Evolutionary conservation across 2,329 filamentous ascomycete genomes (phyloP).

Genomic region (Pseudodiploospora longispora): DNA sequence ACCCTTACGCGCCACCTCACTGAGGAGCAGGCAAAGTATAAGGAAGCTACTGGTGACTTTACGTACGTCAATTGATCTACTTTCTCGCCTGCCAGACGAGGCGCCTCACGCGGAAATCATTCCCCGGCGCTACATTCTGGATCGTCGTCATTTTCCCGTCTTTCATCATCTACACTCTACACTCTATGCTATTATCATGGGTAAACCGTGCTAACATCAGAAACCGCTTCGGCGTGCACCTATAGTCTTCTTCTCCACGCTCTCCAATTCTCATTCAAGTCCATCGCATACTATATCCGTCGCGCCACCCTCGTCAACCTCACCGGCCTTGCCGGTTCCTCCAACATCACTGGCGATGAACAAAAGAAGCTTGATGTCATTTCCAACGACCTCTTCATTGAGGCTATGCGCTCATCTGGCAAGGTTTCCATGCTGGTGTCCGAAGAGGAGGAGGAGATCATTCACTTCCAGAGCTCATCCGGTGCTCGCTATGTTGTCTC

Average conservation of each 20-base stretch:
- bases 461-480: slow-evolving; percentile 70
- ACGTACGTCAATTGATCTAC: slow-evolving; percentile 54
- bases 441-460: slow-evolving; percentile 91
- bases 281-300: slow-evolving; percentile 98
- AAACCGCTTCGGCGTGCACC: neutral
- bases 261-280: slow-evolving; percentile 99
- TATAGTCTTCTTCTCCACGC: slow-evolving; percentile 86
- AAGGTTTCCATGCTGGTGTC: slow-evolving; percentile 91
- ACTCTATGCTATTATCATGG: neutral
- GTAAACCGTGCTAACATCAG: neutral
- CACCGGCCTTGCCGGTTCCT: slow-evolving; percentile 86
- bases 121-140: too few relatives aligned
- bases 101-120: too few relatives aligned
- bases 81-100: too few relatives aligned
- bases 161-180: neutral
- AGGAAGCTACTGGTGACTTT: slow-evolving; percentile 95
- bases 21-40: slow-evolving; percentile 88
- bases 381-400: slow-evolving; percentile 95
- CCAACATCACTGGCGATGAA: slow-evolving; percentile 93
- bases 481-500: slow-evolving; percentile 88
- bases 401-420: slow-evolving; percentile 86
- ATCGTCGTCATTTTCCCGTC: too few relatives aligned
- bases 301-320: slow-evolving; percentile 92
- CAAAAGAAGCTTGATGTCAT: slow-evolving; percentile 99
- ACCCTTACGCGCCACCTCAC: slow-evolving; percentile 93